Evolutionary conservation across 2,329 filamentous ascomycete species (phyloP), one percentile per base, ranked within the genome.

Genomic region (Penicillium sclerotigenum): DNA sequence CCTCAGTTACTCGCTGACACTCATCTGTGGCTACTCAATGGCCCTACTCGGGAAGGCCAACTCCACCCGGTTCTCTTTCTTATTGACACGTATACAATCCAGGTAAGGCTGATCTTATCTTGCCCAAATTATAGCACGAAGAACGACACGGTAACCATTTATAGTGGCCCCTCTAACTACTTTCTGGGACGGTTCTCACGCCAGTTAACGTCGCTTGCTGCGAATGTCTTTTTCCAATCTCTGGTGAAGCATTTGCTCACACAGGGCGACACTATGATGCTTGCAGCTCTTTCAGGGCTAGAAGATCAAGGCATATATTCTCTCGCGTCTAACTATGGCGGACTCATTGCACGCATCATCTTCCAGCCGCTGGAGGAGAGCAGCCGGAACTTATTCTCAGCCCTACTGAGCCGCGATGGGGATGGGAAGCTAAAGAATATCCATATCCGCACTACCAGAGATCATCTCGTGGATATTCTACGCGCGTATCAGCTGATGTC

Each of bases 361-460:
- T 93, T 99, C 71, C 94, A 97, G 68, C 95, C 94, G 8, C 85
- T 99, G 57, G 94, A 99, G 73, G 95, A 99, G 74, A 93, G 88
- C 71, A 92, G 89, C 61, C 87, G 95, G 37, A 91, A 87, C 68
- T 87, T 96, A 69, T 97, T 97, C 67, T 92, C 91, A 50, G 88
- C 88, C 33, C 79, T 96, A 0, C 84, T 97, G 22, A 76, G 77
- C 73, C 80, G 67, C 57, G 42, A 65, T 58, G 45, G 57, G 7
- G 56, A 46, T 14, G 59, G 60, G 13, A 62, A 62, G 20, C 52
- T 63, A 31, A 55, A 54, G 18, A 22, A 48, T 52, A 49, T 54
- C 59, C 58, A 65, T 18, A 47, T 70, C 38, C 61, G 66, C 28
- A 46, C 65, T 4, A 63, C 72, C 18, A 75, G 70, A 55, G 48